Percentiles rank a stretch among this genome's conserved stretches.
Conservation (phyloP, 2,329 filamentous ascomycete species). For the Ophiostoma pallidulum region DNA sequence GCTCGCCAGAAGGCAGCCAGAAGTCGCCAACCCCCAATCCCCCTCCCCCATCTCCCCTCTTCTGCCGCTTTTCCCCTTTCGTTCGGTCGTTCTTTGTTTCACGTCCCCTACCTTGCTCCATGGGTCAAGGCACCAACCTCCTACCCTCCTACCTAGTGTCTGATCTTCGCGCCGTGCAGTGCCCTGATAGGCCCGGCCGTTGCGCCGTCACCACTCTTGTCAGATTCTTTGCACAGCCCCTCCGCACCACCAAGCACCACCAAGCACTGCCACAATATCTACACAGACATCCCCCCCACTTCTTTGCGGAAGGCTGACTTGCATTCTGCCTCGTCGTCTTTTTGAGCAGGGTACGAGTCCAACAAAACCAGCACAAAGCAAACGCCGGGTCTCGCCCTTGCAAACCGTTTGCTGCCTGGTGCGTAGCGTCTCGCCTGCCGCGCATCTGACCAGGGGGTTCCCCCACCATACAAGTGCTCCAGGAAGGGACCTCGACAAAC, state of each 20-base stretch:
- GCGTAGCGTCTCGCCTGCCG: not conserved
- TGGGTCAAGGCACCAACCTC: not conserved
- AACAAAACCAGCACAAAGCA: not conserved
- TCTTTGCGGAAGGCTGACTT: conserved; percentile 33
- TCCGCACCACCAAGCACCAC: conserved; percentile 23
- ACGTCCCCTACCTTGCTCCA: not conserved
- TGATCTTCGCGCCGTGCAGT: conserved; percentile 11
- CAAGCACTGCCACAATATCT: conserved; percentile 29
- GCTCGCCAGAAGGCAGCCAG: not conserved
- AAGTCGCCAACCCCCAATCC: too few relatives aligned
- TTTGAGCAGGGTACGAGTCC: not conserved
- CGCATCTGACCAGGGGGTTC: conserved; percentile 10
- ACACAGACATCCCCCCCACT: conserved; percentile 18
- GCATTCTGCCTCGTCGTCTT: conserved; percentile 30
- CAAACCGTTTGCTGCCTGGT: too few relatives aligned
- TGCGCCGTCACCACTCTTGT: conserved; percentile 13
- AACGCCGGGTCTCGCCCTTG: not conserved
- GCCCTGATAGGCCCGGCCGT: conserved; percentile 12
- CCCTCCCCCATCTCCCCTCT: not conserved
- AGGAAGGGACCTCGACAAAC: not conserved
- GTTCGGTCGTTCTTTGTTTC: not conserved
- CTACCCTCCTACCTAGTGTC: conserved; percentile 11
- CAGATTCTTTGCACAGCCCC: conserved; percentile 33
- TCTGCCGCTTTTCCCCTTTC: conserved; percentile 6
- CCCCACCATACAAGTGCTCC: conserved; percentile 1